A percentile compares a stretch with the other conserved stretches of the same genome.
Evolutionary conservation across 1,139 yeast genomes (phyloP).

Genomic region (Ogataea hybrid): DNA sequence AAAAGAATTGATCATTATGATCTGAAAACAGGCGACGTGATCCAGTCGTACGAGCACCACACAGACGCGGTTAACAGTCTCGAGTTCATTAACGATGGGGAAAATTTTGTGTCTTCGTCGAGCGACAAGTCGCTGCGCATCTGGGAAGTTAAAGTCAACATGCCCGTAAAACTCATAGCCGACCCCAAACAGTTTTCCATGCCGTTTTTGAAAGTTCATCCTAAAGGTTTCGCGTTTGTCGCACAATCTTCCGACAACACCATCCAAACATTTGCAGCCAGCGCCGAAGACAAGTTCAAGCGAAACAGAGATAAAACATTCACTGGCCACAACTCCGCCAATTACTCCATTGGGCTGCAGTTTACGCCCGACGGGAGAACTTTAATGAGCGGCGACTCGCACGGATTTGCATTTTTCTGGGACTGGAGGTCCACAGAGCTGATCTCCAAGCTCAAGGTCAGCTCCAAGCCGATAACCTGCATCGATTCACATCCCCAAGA

Average conservation of each 20-base stretch:
- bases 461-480: constrained; percentile 53
- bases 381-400: constrained; percentile 73
- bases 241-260: constrained; percentile 82
- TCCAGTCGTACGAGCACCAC: constrained; percentile 83
- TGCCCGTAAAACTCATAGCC: constrained; percentile 77
- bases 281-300: constrained; percentile 56
- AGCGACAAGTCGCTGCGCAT: constrained; percentile 80
- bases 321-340: constrained; percentile 73
- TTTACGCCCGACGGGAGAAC: constrained; percentile 80
- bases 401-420: constrained; percentile 72
- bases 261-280: constrained; percentile 62
- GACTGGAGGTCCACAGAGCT: constrained; percentile 73
- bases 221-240: constrained; percentile 60
- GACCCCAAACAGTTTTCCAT: constrained; percentile 82
- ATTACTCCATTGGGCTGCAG: constrained; percentile 67
- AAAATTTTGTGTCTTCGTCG: constrained; percentile 71
- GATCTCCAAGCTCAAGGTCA: constrained; percentile 53
- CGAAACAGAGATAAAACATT: constrained; percentile 60
- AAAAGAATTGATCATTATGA: constrained; percentile 72
- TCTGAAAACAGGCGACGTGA: constrained; percentile 36
- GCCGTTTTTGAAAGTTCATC: constrained; percentile 65
- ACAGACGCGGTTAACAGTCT: constrained; percentile 68
- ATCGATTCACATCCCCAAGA: constrained; percentile 75
- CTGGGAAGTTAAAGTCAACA: constrained; percentile 83
- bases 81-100: constrained; percentile 53